phyloP scores from a whole-genome alignment of 176 grass and related monocot genomes.

The Carex kokanica region DNA sequence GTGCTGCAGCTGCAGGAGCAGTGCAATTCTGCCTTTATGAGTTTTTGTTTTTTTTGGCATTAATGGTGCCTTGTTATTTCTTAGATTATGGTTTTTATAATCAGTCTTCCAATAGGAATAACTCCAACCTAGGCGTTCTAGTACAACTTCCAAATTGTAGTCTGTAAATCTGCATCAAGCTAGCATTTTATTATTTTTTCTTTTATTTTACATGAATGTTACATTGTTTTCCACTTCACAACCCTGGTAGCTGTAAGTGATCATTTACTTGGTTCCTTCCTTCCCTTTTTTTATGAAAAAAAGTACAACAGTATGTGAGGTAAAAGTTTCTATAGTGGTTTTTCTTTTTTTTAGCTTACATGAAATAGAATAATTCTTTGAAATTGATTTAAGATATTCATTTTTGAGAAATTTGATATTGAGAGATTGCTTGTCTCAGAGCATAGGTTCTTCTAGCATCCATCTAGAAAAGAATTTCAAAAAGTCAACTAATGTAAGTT shows the following conservation, averaged over 20 bases:
- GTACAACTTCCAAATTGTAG: background rate
- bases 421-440: background rate
- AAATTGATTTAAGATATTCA: background rate
- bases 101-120: background rate
- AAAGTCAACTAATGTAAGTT: background rate
- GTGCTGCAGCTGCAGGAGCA: constrained; percentile 15
- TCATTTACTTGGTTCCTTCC: background rate
- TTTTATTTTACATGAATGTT: background rate
- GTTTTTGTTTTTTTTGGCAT: constrained; percentile 23
- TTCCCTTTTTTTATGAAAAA: background rate
- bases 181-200: background rate
- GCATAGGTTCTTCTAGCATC: constrained; percentile 7
- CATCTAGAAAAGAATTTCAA: background rate
- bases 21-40: background rate
- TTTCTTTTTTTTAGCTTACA: background rate
- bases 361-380: background rate
- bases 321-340: background rate
- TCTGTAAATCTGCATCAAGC: background rate
- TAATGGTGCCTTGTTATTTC: background rate
- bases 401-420: background rate
- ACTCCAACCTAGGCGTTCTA: background rate
- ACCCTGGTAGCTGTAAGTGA: background rate
- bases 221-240: background rate
- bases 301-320: background rate
- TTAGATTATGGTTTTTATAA: background rate